Percentiles rank a stretch among this genome's conserved stretches.
phyloP scores from a whole-genome alignment of 345 rosid genomes.

The Eutrema japonicum region DNA sequence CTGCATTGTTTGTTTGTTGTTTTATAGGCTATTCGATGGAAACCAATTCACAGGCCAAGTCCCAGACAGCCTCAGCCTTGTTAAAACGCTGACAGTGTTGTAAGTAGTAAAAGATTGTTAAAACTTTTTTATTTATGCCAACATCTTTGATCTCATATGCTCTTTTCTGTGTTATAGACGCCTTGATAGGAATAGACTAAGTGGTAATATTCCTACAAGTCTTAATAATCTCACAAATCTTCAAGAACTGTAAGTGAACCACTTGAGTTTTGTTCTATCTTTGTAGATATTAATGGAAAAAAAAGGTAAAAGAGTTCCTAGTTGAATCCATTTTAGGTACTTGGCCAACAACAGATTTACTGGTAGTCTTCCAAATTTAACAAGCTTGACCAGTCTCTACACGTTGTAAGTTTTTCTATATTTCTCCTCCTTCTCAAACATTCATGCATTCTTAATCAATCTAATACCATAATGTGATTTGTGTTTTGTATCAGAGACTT shows the following conservation, averaged over 20 bases:
- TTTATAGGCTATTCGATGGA: constrained; percentile 70
- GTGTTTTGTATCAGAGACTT: constrained; percentile 59
- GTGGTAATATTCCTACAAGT: constrained; percentile 58
- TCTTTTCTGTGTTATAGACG: constrained; percentile 58
- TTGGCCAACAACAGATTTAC: constrained; percentile 69
- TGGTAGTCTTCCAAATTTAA: constrained; percentile 69
- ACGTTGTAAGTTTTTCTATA: constrained; percentile 62
- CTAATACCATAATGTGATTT: constrained; percentile 1
- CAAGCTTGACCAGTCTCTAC: constrained; percentile 55
- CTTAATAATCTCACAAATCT: constrained; percentile 63
- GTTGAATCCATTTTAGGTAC: constrained; percentile 52
- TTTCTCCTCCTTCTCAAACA: background rate
- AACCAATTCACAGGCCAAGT: constrained; percentile 62
- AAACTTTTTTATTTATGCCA: background rate
- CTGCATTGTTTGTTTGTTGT: background rate
- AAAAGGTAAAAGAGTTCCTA: background rate
- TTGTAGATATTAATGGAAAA: constrained; percentile 16
- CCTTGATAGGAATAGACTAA: constrained; percentile 64
- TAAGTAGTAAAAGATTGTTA: constrained; percentile 51
- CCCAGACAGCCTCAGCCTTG: constrained; percentile 69
- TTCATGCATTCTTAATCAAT: background rate
- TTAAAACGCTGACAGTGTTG: constrained; percentile 63
- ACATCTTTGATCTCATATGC: background rate
- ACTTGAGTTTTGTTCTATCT: background rate
- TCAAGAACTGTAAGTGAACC: constrained; percentile 64